phyloP scores from a whole-genome alignment of 164 flowering plant species.

The Vitis cinerea region DNA sequence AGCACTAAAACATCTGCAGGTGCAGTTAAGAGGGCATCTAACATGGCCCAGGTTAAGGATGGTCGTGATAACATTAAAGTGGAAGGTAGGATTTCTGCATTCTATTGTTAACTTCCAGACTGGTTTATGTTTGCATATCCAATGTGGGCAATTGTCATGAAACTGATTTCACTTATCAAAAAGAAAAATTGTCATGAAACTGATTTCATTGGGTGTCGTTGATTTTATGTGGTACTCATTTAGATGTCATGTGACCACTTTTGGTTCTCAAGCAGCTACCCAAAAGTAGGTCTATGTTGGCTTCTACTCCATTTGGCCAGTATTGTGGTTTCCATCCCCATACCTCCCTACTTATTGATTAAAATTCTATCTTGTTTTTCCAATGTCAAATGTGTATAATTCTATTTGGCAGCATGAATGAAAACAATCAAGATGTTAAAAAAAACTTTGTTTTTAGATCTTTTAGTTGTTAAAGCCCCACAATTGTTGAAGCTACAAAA shows the following conservation, averaged over 20 bases:
- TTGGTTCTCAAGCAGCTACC: not conserved
- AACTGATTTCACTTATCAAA: not conserved
- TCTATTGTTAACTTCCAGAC: not conserved
- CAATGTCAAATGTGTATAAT: no score
- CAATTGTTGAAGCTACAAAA: no score
- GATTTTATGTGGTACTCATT: not conserved
- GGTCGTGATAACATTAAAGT: slow-evolving; percentile 38
- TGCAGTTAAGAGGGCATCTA: slow-evolving; percentile 54
- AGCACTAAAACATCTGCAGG: slow-evolving; percentile 32
- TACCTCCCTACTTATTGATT: no score
- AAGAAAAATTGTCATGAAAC: not conserved
- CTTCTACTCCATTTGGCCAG: no score
- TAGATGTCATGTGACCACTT: not conserved
- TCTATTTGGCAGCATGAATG: no score
- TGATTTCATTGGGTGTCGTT: not conserved
- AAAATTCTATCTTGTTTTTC: no score
- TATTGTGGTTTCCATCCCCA: no score
- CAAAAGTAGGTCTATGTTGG: no score
- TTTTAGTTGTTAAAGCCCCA: no score
- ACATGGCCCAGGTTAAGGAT: slow-evolving; percentile 36
- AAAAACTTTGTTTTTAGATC: no score
- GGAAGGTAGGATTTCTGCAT: slow-evolving; percentile 44
- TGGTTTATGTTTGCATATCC: not conserved
- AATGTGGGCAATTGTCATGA: not conserved
- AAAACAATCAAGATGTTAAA: no score